Evolutionary conservation across 2,329 filamentous ascomycete species (phyloP).

Genomic region (Alternaria panax): DNA sequence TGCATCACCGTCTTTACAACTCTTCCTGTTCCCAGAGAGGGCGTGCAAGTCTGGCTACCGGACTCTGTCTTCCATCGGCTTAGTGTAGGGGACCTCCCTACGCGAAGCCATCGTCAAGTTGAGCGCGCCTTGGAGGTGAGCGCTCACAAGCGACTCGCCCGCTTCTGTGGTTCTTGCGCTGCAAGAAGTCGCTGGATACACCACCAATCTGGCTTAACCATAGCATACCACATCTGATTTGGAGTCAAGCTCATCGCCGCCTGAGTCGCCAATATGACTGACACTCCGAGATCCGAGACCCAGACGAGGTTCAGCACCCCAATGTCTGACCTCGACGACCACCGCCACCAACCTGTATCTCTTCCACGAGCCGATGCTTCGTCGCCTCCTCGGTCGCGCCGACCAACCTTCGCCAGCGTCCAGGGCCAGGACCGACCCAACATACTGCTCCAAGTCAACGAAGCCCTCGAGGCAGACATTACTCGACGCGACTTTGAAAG

Average conservation of each 20-base stretch:
- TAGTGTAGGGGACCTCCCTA: conserved; percentile 57
- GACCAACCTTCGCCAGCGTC: conserved; percentile 77
- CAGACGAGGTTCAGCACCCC: conserved; percentile 75
- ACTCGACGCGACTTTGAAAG: conserved; percentile 83
- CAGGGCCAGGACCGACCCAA: conserved; percentile 54
- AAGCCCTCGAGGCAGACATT: conserved; percentile 54
- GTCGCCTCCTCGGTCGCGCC: conserved; percentile 58
- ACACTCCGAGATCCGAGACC: conserved; percentile 71
- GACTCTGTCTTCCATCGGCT: conserved; percentile 41
- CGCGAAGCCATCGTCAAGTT: conserved; percentile 60
- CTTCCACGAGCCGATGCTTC: conserved; percentile 68
- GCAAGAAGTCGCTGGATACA: conserved; percentile 31
- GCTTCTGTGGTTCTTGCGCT: conserved; percentile 39
- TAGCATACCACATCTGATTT: conserved; percentile 17
- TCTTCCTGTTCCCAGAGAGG: conserved; percentile 32
- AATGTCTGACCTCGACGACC: conserved; percentile 84
- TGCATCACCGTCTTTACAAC: conserved; percentile 25
- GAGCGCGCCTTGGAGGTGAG: conserved; percentile 59
- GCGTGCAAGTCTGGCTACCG: conserved; percentile 39
- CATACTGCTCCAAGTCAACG: conserved; percentile 55
- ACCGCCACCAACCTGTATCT: conserved; percentile 72
- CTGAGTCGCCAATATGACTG: conserved; percentile 55
- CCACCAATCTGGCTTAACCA: conserved; percentile 16
- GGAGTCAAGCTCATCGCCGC: conserved; percentile 34
- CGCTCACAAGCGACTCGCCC: conserved; percentile 63